Evolutionary conservation across 2,329 filamentous ascomycete species (phyloP), one percentile per base, ranked within the genome.

Genomic region (Nannizziopsis arthrosporioides): DNA sequence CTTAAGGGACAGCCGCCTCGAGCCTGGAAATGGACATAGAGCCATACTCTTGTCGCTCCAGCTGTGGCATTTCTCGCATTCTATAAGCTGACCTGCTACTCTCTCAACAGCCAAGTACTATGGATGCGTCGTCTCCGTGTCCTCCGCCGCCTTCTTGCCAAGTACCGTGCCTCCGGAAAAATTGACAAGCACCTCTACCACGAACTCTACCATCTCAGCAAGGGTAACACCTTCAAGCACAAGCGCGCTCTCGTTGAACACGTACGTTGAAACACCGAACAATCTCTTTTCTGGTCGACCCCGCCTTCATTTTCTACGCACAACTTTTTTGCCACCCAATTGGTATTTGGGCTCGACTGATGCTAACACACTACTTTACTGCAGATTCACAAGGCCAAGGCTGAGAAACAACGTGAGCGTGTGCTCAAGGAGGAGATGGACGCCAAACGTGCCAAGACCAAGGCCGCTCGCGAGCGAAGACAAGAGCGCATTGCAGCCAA

Each of bases 141-240:
- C 72, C 89, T 98, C 76, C 90, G 92, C 72, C 92, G 92, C 72
- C 85, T 98, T 55, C 80, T 98, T 63, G 92, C 95, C 80, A 96
- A 96, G 82, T 98, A 98, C 82, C 92, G 92, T 75, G 90, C 90
- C 73, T 85, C 85, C 68, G 93, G 93, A 75, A 98, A 98, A 85
- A 98, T 98, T 73, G 92, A 98, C 80, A 98, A 98, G 84, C 92
- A 98, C 81, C 88, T 98, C 56, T 98, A 98, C 83, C 92, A 98
- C 82, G 89, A 96, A 79, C 87, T 98, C 63, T 98, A 98, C 82
- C 92, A 95, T 76, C 79, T 94, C 72, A 92, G 85, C 84, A 98
- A 98, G 89, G 93, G 92, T 93, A 98, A 98, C 84, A 90, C 92
- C 73, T 98, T 98, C 85, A 98, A 98, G 89, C 92, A 98, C 87